Evolutionary conservation across 257 asterid species (phyloP), one percentile per base, ranked within the genome.

Genomic region (Osmanthus fragrans): DNA sequence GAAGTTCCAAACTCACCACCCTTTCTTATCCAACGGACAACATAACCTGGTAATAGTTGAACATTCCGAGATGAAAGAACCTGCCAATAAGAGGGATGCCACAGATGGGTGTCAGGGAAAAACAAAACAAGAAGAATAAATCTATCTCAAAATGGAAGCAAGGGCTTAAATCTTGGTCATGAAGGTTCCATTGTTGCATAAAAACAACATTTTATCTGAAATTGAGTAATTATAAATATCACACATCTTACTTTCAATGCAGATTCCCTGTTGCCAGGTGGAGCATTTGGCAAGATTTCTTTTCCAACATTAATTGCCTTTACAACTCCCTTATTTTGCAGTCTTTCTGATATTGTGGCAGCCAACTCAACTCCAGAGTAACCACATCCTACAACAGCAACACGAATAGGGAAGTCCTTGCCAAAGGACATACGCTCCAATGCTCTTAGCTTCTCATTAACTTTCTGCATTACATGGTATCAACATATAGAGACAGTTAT

Each of bases 371-470:
- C 87, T 71, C 99, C 99, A 12, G 98, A 82, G 84, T 95, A 95
- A 81, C 99, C 99, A 89, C 98, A 96, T 76, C 99, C 99, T 13
- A 96, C 97, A 69, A 96, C 84, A 68, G 97, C 94, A 79, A 96
- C 96, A 37, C 89, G 88, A 83, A 96, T 85, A 49, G 87, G 94
- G 73, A 87, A 71, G 79, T 88, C 92, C 82, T 82, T 84, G 18
- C 92, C 91, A 68, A 96, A 96, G 82, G 78, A 88, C 76, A 78
- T 82, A 73, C 94, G 88, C 85, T 93, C 98, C 60, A 96, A 85
- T 36, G 84, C 87, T 77, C 56, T 87, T 66, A 96, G 89, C 85
- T 84, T 91, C 89, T 85, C 86, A 80, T 91, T 76, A 72, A 92
- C 99, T 73, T 84, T 96, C 99, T 95, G 96, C 87, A 85, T 39